Evolutionary conservation across 2,329 filamentous ascomycete genomes (phyloP), one percentile per base, ranked within the genome.

Genomic region (Trichoderma harzianum): DNA sequence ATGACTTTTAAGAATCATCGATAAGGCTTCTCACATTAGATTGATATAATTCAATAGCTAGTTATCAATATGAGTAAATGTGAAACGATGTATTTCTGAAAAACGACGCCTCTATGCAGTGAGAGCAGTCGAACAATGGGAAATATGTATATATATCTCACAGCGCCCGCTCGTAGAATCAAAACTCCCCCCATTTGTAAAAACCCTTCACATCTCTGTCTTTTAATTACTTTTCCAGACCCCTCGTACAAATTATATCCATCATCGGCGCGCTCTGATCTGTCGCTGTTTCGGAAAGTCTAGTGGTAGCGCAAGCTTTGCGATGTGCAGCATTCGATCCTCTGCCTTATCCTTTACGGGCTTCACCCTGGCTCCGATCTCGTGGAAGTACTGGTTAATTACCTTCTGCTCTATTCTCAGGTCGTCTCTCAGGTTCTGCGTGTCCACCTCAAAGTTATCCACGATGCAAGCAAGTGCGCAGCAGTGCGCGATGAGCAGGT

Each of bases 281-380:
- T 79, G 77, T 66, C 80, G 78, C 76, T 82, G 81, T 83, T 92
- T 94, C 1, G 95, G 96, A 79, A 98, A 98, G 72, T 91, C 87
- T 61, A 98, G 83, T 3, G 96, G 96, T 74, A 98, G 81, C 76
- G 87, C 89, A 77, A 98, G 83, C 76, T 90, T 90, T 14, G 92
- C 94, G 64, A 95, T 83, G 72, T 87, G 82, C 34, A 81, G 76
- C 71, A 80, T 80, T 72, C 82, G 86, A 73, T 90, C 89, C 70
- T 89, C 89, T 70, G 89, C 88, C 74, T 90, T 90, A 36, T 87
- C 88, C 75, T 90, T 86, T 72, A 88, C 85, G 75, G 85, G 83
- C 79, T 86, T 89, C 34, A 93, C 85, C 76, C 86, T 88, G 34
- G 91, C 93, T 26, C 93, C 93, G 74, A 96, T 90, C 80, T 95